Conservation (phyloP, 306 rosid genomes). For the Calophaca sinica region DNA sequence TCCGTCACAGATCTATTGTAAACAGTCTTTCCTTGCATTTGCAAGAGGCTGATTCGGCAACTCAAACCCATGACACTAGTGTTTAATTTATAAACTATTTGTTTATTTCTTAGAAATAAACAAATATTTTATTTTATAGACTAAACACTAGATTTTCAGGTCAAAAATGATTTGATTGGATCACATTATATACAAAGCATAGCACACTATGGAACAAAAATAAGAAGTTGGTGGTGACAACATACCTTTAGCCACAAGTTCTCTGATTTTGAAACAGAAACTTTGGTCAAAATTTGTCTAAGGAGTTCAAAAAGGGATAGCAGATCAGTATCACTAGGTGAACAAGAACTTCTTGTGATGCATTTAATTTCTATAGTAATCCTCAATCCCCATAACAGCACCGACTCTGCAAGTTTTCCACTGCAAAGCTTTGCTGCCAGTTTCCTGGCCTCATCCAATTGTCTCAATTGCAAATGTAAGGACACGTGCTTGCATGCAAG, state of each 20-base stretch:
- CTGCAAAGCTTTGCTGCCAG: conserved; percentile 69
- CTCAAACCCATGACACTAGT: neutral
- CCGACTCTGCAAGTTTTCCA: conserved; percentile 66
- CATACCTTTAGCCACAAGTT: conserved; percentile 87
- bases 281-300: conserved; percentile 55
- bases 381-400: conserved; percentile 64
- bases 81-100: neutral
- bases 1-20: conserved; percentile 3
- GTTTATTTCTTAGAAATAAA: neutral
- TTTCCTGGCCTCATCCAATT: conserved; percentile 68
- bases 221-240: conserved; percentile 29
- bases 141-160: neutral
- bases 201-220: conserved; percentile 4
- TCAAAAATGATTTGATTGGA: neutral
- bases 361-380: conserved; percentile 65
- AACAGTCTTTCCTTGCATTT: neutral
- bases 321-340: conserved; percentile 67
- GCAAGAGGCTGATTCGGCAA: neutral
- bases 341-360: conserved; percentile 50
- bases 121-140: neutral
- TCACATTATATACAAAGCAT: conserved; percentile 29
- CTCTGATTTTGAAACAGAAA: conserved; percentile 66
- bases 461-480: conserved; percentile 69
- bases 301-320: conserved; percentile 69
- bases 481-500: conserved; percentile 72